phyloP scores from a whole-genome alignment of 495 filamentous ascomycete genomes.

The Chaetomidium leptoderma region DNA sequence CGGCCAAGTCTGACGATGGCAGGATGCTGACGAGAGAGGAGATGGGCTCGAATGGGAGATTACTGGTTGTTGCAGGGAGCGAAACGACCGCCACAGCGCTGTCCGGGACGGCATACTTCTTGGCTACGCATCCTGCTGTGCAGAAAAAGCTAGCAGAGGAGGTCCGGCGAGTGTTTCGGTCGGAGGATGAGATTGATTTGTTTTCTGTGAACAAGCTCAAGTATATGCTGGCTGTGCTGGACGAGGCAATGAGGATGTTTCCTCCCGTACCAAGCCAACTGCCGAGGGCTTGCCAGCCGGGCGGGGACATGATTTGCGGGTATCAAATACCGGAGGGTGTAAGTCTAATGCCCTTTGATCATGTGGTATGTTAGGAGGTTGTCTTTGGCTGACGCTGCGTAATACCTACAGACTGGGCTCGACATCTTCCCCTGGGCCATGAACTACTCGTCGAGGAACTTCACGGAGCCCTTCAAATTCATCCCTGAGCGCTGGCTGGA shows the following conservation, averaged over 20 bases:
- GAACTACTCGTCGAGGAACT: slow-evolving; percentile 43
- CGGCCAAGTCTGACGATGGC: slow-evolving; percentile 5
- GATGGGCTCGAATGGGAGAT: slow-evolving; percentile 23
- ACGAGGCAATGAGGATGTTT: slow-evolving; percentile 55
- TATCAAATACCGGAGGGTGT: slow-evolving; percentile 39
- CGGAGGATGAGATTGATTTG: slow-evolving; percentile 46
- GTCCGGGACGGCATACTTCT: slow-evolving; percentile 43
- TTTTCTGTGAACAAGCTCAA: slow-evolving; percentile 38
- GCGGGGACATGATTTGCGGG: slow-evolving; percentile 46
- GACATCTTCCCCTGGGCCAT: slow-evolving; percentile 47
- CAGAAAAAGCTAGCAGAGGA: slow-evolving; percentile 44
- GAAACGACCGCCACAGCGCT: slow-evolving; percentile 57
- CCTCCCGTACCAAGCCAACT: slow-evolving; percentile 45
- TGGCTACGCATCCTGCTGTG: slow-evolving; percentile 41
- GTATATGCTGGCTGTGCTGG: slow-evolving; percentile 54
- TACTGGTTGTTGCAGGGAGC: slow-evolving; percentile 37
- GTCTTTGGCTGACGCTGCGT: not conserved
- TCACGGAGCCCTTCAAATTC: slow-evolving; percentile 44
- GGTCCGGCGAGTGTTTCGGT: slow-evolving; percentile 46
- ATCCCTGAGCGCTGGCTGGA: slow-evolving; percentile 50
- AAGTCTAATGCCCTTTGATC: slow-evolving; percentile 14
- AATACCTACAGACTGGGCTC: slow-evolving; percentile 51
- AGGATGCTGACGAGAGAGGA: slow-evolving; percentile 15
- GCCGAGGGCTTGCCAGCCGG: slow-evolving; percentile 40
- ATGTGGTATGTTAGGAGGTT: not conserved